These are phyloP conservation scores for Calonectria naviculata DNA, from an alignment of 2,329 filamentous ascomycete species.

Conservation along the genomic window DNA sequence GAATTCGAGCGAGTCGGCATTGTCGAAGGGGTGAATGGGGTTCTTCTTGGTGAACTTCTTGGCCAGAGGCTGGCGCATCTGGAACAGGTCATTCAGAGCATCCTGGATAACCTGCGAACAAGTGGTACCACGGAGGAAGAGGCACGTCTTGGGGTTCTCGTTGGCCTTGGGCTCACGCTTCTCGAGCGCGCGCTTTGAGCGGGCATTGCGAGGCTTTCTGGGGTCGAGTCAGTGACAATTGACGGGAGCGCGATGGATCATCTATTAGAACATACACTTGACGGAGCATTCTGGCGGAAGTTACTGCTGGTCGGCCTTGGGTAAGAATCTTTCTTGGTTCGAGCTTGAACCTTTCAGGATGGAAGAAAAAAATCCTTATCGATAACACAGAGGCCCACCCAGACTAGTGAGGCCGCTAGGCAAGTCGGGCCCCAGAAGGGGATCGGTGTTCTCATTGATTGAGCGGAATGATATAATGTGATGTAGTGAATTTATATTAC, in stretches of 20 bases:
- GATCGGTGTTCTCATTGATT: too few relatives aligned
- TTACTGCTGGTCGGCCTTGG: conserved; percentile 17
- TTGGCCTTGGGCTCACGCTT: conserved; percentile 89
- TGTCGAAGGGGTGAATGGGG: conserved; percentile 93
- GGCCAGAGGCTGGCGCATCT: conserved; percentile 84
- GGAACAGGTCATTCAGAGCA: conserved; percentile 85
- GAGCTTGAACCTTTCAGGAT: conserved; percentile 5
- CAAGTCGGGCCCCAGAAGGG: too few relatives aligned
- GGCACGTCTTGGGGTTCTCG: conserved; percentile 90
- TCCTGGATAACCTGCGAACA: conserved; percentile 87
- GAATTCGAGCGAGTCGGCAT: conserved; percentile 88
- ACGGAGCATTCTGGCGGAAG: conserved; percentile 54
- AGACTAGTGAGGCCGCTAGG: too few relatives aligned
- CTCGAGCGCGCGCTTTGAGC: conserved; percentile 94
- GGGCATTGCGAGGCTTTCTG: conserved; percentile 76
- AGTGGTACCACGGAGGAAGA: conserved; percentile 89
- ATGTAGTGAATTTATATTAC: too few relatives aligned
- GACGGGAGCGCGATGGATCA: background rate
- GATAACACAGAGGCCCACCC: conserved; percentile 38
- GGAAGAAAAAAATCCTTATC: conserved; percentile 46
- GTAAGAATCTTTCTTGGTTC: conserved; percentile 2
- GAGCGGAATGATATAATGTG: too few relatives aligned
- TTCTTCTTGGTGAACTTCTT: conserved; percentile 99
- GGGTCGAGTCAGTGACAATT: background rate
- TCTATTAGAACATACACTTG: conserved; percentile 54